Evolutionary conservation across 1,284 basidiomycete species (phyloP).

Genomic region (Trichosporon ovoides): DNA sequence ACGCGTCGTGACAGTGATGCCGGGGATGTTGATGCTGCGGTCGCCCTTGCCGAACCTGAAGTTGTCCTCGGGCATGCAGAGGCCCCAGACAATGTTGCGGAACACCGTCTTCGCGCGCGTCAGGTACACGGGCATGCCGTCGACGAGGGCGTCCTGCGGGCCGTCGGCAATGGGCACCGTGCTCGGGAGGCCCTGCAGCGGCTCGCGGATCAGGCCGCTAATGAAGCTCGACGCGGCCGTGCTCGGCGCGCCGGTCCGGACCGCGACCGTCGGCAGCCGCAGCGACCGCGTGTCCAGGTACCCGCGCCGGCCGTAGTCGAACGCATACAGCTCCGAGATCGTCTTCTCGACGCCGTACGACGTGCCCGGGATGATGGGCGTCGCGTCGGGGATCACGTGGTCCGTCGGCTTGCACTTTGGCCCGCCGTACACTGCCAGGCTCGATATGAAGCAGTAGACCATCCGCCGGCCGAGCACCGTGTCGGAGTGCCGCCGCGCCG

Average conservation of each 20-base stretch:
- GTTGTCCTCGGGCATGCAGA: constrained; percentile 41
- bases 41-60: constrained; percentile 32
- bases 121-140: constrained; percentile 56
- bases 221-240: constrained; percentile 61
- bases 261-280: constrained; percentile 60
- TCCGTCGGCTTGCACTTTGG: constrained; percentile 51
- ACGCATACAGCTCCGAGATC: constrained; percentile 58
- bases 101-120: constrained; percentile 54
- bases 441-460: constrained; percentile 60
- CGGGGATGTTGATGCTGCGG: constrained; percentile 48
- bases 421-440: constrained; percentile 62
- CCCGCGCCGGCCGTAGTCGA: constrained; percentile 60
- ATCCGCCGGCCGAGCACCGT: constrained; percentile 34
- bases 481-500: constrained; percentile 50
- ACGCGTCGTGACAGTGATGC: constrained; percentile 46
- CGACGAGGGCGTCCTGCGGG: constrained; percentile 37
- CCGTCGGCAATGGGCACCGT: constrained; percentile 54
- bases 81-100: constrained; percentile 47
- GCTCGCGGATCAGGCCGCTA: constrained; percentile 62
- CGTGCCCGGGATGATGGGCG: constrained; percentile 57
- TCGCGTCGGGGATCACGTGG: constrained; percentile 47
- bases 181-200: constrained; percentile 55
- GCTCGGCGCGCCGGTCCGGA: constrained; percentile 57
- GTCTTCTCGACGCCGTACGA: constrained; percentile 60
- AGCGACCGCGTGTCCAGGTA: constrained; percentile 61